Evolutionary conservation across 2,329 filamentous ascomycete genomes (phyloP).

Genomic region (Diaporthe nobilis): DNA sequence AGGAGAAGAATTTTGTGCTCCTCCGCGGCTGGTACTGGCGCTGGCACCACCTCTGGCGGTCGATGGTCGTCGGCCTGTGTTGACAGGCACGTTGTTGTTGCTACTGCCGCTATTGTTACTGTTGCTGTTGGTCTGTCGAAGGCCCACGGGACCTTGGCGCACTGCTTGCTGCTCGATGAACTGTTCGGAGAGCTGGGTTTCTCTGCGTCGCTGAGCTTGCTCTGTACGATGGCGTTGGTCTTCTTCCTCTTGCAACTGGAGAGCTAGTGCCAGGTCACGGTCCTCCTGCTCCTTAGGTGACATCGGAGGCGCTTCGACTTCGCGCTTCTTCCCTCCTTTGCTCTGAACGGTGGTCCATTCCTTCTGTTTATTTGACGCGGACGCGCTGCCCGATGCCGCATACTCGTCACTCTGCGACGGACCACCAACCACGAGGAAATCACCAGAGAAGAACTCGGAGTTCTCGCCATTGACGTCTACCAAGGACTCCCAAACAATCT

Average conservation of each 20-base stretch:
- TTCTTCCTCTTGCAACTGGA: conserved; percentile 96
- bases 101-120: background rate
- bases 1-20: conserved; percentile 11
- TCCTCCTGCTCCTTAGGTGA: conserved; percentile 79
- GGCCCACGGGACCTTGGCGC: conserved; percentile 31
- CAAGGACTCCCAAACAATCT: conserved; percentile 96
- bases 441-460: conserved; percentile 88
- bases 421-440: conserved; percentile 88
- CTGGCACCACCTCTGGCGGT: conserved; percentile 32
- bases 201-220: conserved; percentile 73
- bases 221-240: conserved; percentile 79
- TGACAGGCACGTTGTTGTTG: conserved; percentile 25
- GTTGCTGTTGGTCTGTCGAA: conserved; percentile 32
- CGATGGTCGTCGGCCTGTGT: conserved; percentile 45
- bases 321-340: conserved; percentile 46
- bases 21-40: conserved; percentile 33
- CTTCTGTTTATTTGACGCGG: conserved; percentile 47
- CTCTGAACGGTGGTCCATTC: conserved; percentile 71
- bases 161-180: conserved; percentile 76
- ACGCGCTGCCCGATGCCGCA: conserved; percentile 21
- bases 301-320: conserved; percentile 47
- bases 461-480: conserved; percentile 88
- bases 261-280: conserved; percentile 86
- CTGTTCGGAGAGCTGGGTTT: conserved; percentile 77
- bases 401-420: conserved; percentile 46